Evolutionary conservation across 176 grass and related monocot species (phyloP).

Genomic region (Canna indica): DNA sequence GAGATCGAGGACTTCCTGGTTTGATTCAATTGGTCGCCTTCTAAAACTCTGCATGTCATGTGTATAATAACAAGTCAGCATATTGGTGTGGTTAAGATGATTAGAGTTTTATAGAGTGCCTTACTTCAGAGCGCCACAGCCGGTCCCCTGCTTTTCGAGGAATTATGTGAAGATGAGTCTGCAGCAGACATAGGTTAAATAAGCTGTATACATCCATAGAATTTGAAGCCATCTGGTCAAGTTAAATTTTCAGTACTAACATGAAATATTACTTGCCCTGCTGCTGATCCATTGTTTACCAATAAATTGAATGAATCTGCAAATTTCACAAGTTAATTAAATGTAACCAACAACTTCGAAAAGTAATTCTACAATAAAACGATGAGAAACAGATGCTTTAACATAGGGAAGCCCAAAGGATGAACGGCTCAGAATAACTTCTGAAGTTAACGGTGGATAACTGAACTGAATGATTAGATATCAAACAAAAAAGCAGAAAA

Average conservation of each 20-base stretch:
- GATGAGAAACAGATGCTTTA: not conserved
- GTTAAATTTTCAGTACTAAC: slow-evolving; percentile 30
- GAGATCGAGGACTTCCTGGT: slow-evolving; percentile 45
- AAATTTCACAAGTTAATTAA: slow-evolving; percentile 1
- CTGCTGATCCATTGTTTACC: slow-evolving; percentile 66
- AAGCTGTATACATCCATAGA: not conserved
- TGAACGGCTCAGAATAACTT: not conserved
- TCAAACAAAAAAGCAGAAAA: too few relatives aligned
- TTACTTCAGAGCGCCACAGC: slow-evolving; percentile 74
- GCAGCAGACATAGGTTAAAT: slow-evolving; percentile 23
- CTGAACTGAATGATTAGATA: too few relatives aligned
- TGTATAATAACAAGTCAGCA: not conserved
- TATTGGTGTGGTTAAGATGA: not conserved
- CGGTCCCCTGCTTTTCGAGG: slow-evolving; percentile 58
- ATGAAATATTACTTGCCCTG: slow-evolving; percentile 76
- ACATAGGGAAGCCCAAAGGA: not conserved
- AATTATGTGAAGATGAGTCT: slow-evolving; percentile 92
- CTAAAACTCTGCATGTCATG: slow-evolving; percentile 37
- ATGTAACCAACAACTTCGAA: not conserved
- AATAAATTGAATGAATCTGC: slow-evolving; percentile 85
- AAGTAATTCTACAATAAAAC: not conserved
- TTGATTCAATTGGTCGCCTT: slow-evolving; percentile 36
- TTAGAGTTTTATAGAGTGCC: not conserved
- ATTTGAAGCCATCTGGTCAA: not conserved
- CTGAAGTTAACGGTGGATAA: not conserved